Evolutionary conservation across 768 basidiomycete genomes (phyloP).

Genomic region (Cantharellus anzutake): DNA sequence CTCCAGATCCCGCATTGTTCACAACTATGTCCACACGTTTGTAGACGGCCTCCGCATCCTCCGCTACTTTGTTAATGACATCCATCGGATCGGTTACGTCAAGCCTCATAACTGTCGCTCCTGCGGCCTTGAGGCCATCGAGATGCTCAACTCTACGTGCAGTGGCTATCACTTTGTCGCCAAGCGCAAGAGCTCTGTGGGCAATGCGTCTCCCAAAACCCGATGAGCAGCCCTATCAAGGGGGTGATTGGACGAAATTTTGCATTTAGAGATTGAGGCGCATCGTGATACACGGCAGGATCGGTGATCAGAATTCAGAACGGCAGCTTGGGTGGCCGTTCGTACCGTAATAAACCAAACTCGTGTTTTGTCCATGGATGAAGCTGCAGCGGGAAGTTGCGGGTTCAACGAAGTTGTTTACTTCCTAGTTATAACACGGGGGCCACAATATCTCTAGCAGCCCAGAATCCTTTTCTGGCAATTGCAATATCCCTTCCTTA

Average conservation of each 20-base stretch:
- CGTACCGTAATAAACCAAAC: conserved; percentile 1
- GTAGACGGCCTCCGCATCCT: conserved; percentile 21
- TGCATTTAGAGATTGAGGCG: background rate
- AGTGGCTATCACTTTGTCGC: conserved; percentile 21
- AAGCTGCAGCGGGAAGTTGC: background rate
- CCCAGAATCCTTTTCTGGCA: too few relatives aligned
- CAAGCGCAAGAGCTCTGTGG: conserved; percentile 13
- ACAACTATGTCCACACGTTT: conserved; percentile 28
- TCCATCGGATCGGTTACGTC: conserved; percentile 20
- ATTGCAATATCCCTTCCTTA: too few relatives aligned
- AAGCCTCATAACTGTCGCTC: conserved; percentile 22
- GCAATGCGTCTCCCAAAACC: conserved; percentile 24
- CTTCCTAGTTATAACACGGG: too few relatives aligned
- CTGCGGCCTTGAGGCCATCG: conserved; percentile 19
- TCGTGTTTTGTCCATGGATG: background rate
- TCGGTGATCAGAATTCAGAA: background rate
- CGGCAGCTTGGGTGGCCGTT: background rate
- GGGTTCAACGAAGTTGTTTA: too few relatives aligned
- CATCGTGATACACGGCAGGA: background rate
- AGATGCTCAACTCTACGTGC: conserved; percentile 12
- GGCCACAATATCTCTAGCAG: too few relatives aligned
- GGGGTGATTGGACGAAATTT: background rate
- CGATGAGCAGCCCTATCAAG: conserved; percentile 11
- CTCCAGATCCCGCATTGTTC: conserved; percentile 26
- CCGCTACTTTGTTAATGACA: conserved; percentile 18